phyloP scores from a whole-genome alignment of 2,329 filamentous ascomycete species.

The Colletotrichum graminicola region DNA sequence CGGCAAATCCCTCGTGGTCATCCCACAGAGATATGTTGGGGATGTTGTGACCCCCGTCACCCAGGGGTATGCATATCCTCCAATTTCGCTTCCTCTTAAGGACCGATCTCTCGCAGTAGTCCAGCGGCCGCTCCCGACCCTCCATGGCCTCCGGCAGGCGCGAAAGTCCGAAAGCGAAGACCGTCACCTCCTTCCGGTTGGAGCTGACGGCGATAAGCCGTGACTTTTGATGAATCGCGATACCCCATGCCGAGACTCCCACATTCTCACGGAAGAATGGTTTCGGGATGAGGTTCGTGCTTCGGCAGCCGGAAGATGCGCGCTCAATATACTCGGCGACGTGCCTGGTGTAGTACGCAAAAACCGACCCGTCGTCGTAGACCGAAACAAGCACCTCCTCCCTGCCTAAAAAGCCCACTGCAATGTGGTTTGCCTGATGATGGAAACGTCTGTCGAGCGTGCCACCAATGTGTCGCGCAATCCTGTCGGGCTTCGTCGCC shows the following conservation, averaged over 20 bases:
- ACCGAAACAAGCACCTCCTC: slow-evolving; percentile 76
- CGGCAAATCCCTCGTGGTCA: slow-evolving; percentile 60
- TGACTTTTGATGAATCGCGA: slow-evolving; percentile 84
- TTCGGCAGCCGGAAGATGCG: slow-evolving; percentile 16
- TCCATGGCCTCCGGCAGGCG: slow-evolving; percentile 41
- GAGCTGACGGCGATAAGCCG: slow-evolving; percentile 87
- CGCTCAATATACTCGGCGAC: slow-evolving; percentile 60
- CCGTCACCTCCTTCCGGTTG: slow-evolving; percentile 71
- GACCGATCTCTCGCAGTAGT: slow-evolving; percentile 52
- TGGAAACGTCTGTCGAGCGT: slow-evolving; percentile 63
- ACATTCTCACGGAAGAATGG: slow-evolving; percentile 84
- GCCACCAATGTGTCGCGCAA: slow-evolving; percentile 59
- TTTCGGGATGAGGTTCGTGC: slow-evolving; percentile 47
- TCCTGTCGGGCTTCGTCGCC: slow-evolving; percentile 56
- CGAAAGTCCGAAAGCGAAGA: slow-evolving; percentile 63
- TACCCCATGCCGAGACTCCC: slow-evolving; percentile 85
- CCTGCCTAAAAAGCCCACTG: slow-evolving; percentile 76
- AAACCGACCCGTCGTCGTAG: slow-evolving; percentile 82
- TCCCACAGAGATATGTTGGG: slow-evolving; percentile 66
- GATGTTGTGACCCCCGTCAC: slow-evolving; percentile 58
- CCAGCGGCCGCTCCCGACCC: slow-evolving; percentile 35
- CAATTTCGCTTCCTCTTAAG: slow-evolving; percentile 60
- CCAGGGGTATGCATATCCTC: slow-evolving; percentile 62
- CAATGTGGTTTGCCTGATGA: slow-evolving; percentile 77
- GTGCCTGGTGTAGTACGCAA: slow-evolving; percentile 74